Base-by-base conservation (phyloP, 2,329 filamentous ascomycete genomes). In the Chrysoporthe deuterocubensis region DNA sequence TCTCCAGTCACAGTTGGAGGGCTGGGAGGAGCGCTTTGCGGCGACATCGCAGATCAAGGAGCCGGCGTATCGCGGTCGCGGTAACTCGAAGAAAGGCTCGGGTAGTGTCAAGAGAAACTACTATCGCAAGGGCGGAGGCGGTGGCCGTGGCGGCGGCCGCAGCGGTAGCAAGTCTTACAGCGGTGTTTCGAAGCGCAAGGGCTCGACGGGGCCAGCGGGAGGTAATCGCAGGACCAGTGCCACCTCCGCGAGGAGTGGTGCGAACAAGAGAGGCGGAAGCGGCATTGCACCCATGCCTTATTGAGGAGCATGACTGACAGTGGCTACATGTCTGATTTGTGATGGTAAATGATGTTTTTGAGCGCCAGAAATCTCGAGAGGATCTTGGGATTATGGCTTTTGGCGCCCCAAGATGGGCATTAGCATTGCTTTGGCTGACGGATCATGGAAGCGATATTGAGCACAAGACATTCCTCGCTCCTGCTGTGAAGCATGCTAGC, bases 1-100 rank as follows among this genome's bases (percentile, higher is more conserved):
- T 2, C 59, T 70, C 54, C 63, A 70, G 26, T 54, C 57, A 37
- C 66, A 74, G n/a, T 74, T 75, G 8, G 70, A 71, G 13, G 46
- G 67, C 32, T 79, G 78, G 75, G 71, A 75, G 44, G 69, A 72
- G 57, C 67, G 75, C 57, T 75, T 78, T 56, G 65, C 56, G 34
- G 71, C 71, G 62, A 70, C 62, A 6, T 67, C 50, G 32, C 67
- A 71, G 57, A 40, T 73, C n/a, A 71, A 75, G 32, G 69, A 71
- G 14, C 72, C 74, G 3, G 69, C 66, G 8, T 69, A 74, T 16
- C 69, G 73, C 0, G 73, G 73, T 13, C 71, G 72, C 37, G 67
- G 71, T 16, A 40, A 40, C 3, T 62, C 64, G 44, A 69, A 43
- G 32, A 71, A 67, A 57, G 56, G 64, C 16, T 58, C 57, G 7